Conservation (phyloP, 2,329 filamentous ascomycete genomes). For the Rachicladosporium sp. region DNA sequence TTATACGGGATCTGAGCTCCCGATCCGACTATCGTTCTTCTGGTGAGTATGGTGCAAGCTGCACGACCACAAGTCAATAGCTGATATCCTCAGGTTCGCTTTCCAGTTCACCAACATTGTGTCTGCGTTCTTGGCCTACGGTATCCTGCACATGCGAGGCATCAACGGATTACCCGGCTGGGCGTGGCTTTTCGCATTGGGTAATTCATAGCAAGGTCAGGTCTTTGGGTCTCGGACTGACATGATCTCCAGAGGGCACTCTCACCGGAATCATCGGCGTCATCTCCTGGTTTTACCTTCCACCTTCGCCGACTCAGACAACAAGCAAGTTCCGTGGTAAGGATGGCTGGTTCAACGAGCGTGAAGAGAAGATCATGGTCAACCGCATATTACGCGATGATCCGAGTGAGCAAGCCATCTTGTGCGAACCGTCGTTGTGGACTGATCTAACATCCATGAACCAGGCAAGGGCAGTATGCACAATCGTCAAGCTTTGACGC, state of each 20-base stretch:
- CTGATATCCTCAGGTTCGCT: conserved; percentile 6
- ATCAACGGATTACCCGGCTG: conserved; percentile 37
- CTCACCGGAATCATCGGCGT: conserved; percentile 43
- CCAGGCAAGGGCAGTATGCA: conserved; percentile 46
- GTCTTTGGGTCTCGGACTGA: conserved; percentile 19
- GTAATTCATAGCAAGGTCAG: neutral
- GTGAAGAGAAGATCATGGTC: conserved; percentile 57
- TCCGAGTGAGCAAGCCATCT: conserved; percentile 25
- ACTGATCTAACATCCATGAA: no score
- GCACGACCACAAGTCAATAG: no score
- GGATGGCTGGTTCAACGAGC: conserved; percentile 53
- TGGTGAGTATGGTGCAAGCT: conserved; percentile 33
- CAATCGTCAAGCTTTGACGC: conserved; percentile 42
- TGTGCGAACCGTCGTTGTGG: conserved; percentile 32
- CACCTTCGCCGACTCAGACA: conserved; percentile 48
- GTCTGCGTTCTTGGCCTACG: conserved; percentile 18
- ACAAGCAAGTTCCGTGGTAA: conserved; percentile 46
- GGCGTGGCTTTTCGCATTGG: conserved; percentile 46
- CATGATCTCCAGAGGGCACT: conserved; percentile 35
- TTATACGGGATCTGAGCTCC: conserved; percentile 60
- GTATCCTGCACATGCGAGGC: conserved; percentile 30
- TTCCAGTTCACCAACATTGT: conserved; percentile 15
- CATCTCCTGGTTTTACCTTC: conserved; percentile 41
- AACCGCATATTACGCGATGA: conserved; percentile 53
- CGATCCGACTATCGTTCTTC: conserved; percentile 54